Evolutionary conservation across 2,329 filamentous ascomycete genomes (phyloP), one percentile per base, ranked within the genome.

Genomic region (Aspergillus fructus): DNA sequence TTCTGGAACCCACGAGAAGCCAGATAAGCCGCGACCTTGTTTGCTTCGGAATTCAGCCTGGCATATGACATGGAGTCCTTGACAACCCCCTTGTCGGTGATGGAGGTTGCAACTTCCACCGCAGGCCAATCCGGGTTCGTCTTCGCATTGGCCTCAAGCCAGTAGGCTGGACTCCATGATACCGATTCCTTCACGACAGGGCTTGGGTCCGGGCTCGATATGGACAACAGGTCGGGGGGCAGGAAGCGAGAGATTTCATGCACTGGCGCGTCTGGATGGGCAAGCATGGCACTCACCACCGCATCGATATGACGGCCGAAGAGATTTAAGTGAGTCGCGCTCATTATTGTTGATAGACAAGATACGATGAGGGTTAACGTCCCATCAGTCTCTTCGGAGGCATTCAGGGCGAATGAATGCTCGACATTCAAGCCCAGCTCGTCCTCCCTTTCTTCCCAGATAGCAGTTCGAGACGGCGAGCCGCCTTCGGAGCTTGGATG

Each of bases 351-450:
- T 4, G 72, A 68, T 9, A 71, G 24, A 11, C 62, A 50, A 49
- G 66, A 65, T 2, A 67, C 64, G 27, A 70, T 68, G 21, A 74
- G 47, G 1, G 60, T 27, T 1, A 74, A 41, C 12, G 54, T 50
- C 6, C 62, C 68, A 27, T 65, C 57, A 0, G 30, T 19, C 17
- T 54, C 48, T 34, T 69, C 61, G 39, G 72, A 73, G 0, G 74
- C 66, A 43, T 78, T 77, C 46, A 78, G 63, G 4, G 75, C 75
- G 59, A 78, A 66, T 0, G 74, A 66, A 56, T 78, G 75, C 49
- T 78, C 76, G 5, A 78, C 76, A 39, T 70, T 67, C 13, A 78
- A 66, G 1, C 68, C 66, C 21, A 76, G 60, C 5, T 68, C 60
- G 58, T 73, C 67, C 13, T 70, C 68, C 3, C 66, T 45, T 46